phyloP scores from a whole-genome alignment of 106 monocot genomes.

The Hemerocallis citrina region DNA sequence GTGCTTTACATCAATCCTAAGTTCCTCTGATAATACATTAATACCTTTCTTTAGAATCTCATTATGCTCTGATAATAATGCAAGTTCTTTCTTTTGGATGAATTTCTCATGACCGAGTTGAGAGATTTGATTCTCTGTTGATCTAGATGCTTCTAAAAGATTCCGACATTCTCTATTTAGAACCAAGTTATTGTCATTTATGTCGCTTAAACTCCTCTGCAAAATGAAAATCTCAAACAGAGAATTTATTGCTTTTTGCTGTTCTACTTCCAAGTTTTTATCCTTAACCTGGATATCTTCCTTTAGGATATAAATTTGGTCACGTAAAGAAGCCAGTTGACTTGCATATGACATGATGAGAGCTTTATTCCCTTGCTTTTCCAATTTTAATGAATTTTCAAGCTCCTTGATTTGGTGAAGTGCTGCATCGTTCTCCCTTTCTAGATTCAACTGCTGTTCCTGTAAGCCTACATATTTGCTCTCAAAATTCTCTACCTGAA shows the following conservation, averaged over 20 bases:
- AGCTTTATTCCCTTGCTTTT: slow-evolving; percentile 17
- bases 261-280: too few species aligned
- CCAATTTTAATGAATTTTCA: slow-evolving; percentile 9
- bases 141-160: slow-evolving; percentile 6
- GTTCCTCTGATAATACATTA: not conserved
- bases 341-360: slow-evolving; percentile 8
- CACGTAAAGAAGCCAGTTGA: slow-evolving; percentile 8
- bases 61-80: slow-evolving; percentile 2
- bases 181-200: too few species aligned
- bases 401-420: slow-evolving; percentile 28
- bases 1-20: slow-evolving; percentile 6
- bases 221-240: too few species aligned
- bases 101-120: slow-evolving; percentile 5
- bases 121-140: slow-evolving; percentile 2
- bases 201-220: too few species aligned
- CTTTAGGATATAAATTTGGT: slow-evolving; percentile 8
- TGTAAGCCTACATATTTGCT: slow-evolving; percentile 20
- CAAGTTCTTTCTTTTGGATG: slow-evolving; percentile 7
- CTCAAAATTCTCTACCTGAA: slow-evolving; percentile 30
- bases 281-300: too few species aligned
- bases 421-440: slow-evolving; percentile 18
- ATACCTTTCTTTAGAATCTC: slow-evolving; percentile 7
- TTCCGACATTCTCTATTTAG: too few species aligned
- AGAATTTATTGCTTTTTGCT: too few species aligned
- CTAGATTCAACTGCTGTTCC: slow-evolving; percentile 15